A percentile compares a stretch with the other conserved stretches of the same genome.
phyloP scores from a whole-genome alignment of 2,329 filamentous ascomycete species.

The Colletotrichum sp. region DNA sequence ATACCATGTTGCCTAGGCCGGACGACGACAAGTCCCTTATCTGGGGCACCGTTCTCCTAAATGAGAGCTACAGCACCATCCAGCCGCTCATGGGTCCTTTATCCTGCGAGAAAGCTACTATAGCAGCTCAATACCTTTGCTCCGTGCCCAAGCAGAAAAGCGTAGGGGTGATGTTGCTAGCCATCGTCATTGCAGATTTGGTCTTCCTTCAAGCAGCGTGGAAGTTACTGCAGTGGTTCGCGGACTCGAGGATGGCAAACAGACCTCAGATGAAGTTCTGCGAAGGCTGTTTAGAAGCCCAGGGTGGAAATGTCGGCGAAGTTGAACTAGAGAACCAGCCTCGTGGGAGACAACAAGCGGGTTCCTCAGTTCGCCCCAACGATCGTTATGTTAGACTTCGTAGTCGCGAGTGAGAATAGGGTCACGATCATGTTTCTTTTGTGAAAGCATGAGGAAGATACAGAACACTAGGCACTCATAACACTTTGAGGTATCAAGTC shows the following conservation, averaged over 20 bases:
- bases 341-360: not conserved
- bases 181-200: not conserved
- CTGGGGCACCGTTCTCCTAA: not conserved
- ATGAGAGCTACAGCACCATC: not conserved
- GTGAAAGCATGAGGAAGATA: not conserved
- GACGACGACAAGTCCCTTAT: too few relatives aligned
- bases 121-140: not conserved
- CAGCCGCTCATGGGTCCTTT: not conserved
- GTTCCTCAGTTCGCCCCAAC: not conserved
- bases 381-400: not conserved
- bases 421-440: fast-evolving
- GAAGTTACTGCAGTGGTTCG: not conserved
- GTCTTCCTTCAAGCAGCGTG: not conserved
- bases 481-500: not conserved
- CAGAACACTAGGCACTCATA: not conserved
- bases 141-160: not conserved
- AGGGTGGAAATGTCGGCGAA: fast-evolving
- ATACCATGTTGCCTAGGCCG: not conserved
- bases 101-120: not conserved
- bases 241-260: not conserved
- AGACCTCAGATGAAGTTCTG: not conserved
- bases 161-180: not conserved
- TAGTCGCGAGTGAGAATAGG: not conserved
- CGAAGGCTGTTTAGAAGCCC: not conserved
- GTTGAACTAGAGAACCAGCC: not conserved